Evolutionary conservation across 768 basidiomycete species (phyloP).

Genomic region (Serendipita sp.): DNA sequence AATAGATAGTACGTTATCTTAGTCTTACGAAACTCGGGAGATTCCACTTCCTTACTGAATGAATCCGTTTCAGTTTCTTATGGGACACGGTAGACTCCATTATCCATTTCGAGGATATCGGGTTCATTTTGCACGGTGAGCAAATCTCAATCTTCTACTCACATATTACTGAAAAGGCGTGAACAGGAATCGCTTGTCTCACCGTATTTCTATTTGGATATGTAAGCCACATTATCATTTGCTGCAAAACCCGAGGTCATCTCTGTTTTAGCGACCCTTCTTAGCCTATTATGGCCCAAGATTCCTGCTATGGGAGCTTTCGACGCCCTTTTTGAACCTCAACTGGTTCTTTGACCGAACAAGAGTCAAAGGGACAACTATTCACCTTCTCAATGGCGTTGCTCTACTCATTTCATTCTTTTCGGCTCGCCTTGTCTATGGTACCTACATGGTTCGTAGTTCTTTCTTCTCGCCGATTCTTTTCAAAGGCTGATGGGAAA

Average conservation of each 20-base stretch:
- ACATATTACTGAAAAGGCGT: background rate
- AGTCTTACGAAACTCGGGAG: background rate
- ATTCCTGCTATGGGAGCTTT: constrained; percentile 74
- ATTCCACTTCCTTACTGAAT: background rate
- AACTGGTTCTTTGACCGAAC: constrained; percentile 80
- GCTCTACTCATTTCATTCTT: constrained; percentile 54
- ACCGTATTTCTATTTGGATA: constrained; percentile 52
- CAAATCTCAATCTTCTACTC: background rate
- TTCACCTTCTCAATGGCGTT: constrained; percentile 60
- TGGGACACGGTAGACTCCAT: constrained; percentile 66
- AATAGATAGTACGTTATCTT: constrained; percentile 7
- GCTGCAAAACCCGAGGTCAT: background rate
- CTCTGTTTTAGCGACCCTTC: constrained; percentile 37
- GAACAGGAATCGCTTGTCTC: constrained; percentile 42
- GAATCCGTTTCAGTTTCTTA: constrained; percentile 41
- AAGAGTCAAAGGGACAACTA: constrained; percentile 45
- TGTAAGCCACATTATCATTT: constrained; percentile 28
- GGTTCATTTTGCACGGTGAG: constrained; percentile 64
- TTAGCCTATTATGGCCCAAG: constrained; percentile 61
- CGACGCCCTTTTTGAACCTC: constrained; percentile 72
- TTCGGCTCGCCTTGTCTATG: constrained; percentile 53
- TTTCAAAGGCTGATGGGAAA: background rate
- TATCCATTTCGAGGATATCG: constrained; percentile 49
- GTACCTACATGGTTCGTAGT: constrained; percentile 25
- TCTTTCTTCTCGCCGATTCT: constrained; percentile 8